Conservation (phyloP, 768 basidiomycete species). For the Boletellus emodensis region DNA sequence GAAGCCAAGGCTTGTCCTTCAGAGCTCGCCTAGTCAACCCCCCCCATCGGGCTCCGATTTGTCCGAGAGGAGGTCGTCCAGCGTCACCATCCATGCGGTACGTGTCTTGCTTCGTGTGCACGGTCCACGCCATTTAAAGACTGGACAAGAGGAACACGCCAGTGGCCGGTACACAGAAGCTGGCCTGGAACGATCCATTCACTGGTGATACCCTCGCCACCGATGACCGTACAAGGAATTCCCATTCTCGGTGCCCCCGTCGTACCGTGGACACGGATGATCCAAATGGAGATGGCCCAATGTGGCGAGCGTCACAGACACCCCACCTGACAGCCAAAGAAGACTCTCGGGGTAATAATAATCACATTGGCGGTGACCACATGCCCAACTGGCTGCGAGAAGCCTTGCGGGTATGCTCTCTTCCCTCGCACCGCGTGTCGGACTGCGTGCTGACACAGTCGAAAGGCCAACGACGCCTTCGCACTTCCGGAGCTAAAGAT, state of each 20-base stretch:
- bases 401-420: constrained; percentile 49
- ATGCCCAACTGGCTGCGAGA: constrained; percentile 63
- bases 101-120: constrained; percentile 9
- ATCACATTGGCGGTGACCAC: constrained; percentile 10
- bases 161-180: constrained; percentile 30
- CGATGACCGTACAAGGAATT: constrained; percentile 69
- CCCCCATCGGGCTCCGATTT: constrained; percentile 2
- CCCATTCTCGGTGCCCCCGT: constrained; percentile 36
- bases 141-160: constrained; percentile 11
- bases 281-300: constrained; percentile 6
- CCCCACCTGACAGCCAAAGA: constrained; percentile 4
- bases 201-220: constrained; percentile 58
- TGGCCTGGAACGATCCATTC: constrained; percentile 57
- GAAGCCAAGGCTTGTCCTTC: constrained; percentile 41
- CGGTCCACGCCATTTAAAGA: constrained; percentile 6
- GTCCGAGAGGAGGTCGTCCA: constrained; percentile 5
- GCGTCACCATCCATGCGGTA: constrained; percentile 19
- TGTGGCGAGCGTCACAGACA: constrained; percentile 15
- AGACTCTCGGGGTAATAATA: constrained; percentile 2
- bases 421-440: constrained; percentile 7
- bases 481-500: constrained; percentile 45
- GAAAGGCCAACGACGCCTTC: constrained; percentile 57
- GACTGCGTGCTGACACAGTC: constrained; percentile 7
- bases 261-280: constrained; percentile 5
- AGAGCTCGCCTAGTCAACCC: constrained; percentile 7